Conservation (phyloP, 208 protist species). For the Trypanosoma theileri region DNA sequence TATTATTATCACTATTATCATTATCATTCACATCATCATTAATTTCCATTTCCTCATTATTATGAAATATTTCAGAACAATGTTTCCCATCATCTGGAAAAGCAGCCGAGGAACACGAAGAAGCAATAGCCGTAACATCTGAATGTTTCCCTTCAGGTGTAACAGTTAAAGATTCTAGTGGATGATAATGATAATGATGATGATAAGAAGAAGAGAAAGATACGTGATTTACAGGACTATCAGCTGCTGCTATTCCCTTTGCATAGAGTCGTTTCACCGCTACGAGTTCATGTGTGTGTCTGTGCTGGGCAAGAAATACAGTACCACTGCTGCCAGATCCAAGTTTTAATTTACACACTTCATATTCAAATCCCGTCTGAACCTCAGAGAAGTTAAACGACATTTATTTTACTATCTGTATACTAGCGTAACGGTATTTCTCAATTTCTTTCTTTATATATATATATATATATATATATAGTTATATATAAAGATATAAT, state of each 20-base stretch:
- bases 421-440: not conserved
- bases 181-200: too few relatives aligned
- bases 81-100: too few relatives aligned
- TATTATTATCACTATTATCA: not conserved
- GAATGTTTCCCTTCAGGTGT: too few relatives aligned
- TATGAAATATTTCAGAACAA: not conserved
- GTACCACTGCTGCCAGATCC: slow-evolving; percentile 72
- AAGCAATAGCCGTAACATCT: too few relatives aligned
- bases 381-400: not conserved
- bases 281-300: slow-evolving; percentile 40
- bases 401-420: not conserved
- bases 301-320: slow-evolving; percentile 64
- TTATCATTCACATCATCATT: not conserved
- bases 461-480: slow-evolving; percentile 13
- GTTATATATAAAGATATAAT: not conserved
- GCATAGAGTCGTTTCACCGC: slow-evolving; percentile 73
- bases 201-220: too few relatives aligned
- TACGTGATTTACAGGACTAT: too few relatives aligned
- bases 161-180: too few relatives aligned
- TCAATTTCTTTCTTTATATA: not conserved
- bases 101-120: too few relatives aligned
- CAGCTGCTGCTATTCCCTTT: slow-evolving; percentile 4
- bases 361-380: slow-evolving; percentile 50
- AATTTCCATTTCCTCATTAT: not conserved
- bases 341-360: slow-evolving; percentile 63